Evolutionary conservation across 139 green algal species (phyloP).

Genomic region (Mychonastes homosphaera): DNA sequence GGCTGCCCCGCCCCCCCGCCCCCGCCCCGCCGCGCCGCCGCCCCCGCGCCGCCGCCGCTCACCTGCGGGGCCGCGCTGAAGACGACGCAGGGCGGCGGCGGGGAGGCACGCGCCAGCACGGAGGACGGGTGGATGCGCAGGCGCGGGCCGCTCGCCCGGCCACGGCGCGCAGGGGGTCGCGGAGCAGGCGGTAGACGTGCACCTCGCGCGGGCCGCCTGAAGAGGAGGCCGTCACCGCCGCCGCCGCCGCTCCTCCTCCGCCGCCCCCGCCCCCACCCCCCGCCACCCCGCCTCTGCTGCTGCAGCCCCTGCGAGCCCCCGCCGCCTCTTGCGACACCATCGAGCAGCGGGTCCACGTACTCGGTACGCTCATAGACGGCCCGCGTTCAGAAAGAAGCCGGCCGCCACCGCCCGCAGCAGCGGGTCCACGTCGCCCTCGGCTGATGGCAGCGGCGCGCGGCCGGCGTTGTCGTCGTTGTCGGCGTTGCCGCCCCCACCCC

Average conservation of each 20-base stretch:
- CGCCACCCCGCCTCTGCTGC: too few species aligned
- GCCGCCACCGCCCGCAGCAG: constrained; percentile 29
- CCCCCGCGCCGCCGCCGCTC: constrained; percentile 37
- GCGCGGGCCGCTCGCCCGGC: not conserved
- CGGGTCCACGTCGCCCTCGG: too few species aligned
- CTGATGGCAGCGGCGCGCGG: too few species aligned
- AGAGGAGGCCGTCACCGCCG: too few species aligned
- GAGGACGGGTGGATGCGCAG: constrained; percentile 26
- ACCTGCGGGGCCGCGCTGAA: constrained; percentile 52
- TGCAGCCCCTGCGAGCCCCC: too few species aligned
- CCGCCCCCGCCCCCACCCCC: too few species aligned
- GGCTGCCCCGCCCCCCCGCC: too few species aligned
- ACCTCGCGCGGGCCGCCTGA: too few species aligned
- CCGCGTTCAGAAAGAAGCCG: constrained; percentile 60
- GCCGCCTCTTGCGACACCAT: constrained; percentile 34
- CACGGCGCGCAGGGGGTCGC: constrained; percentile 13
- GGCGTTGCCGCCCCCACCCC: too few species aligned
- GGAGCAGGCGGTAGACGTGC: constrained; percentile 50
- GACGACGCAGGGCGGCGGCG: constrained; percentile 5
- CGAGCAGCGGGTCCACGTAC: constrained; percentile 27
- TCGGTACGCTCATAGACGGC: constrained; percentile 39
- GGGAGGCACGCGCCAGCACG: constrained; percentile 11
- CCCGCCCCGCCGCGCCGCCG: too few species aligned
- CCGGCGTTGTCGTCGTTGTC: too few species aligned
- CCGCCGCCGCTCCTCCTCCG: too few species aligned